Conservation (phyloP, 768 basidiomycete species). For the Hygrophorus pudorinus region DNA sequence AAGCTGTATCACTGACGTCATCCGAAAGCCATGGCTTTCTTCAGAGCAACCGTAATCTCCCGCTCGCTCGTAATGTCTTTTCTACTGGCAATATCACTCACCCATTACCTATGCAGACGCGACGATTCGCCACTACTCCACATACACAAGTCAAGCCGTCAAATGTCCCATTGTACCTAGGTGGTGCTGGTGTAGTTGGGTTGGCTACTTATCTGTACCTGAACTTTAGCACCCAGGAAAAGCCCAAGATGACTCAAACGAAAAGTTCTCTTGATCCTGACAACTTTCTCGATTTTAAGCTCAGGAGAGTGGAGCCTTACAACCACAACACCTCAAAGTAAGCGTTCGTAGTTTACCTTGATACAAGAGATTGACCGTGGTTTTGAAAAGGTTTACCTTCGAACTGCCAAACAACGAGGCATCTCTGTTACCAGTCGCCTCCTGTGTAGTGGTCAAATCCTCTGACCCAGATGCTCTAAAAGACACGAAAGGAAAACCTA, state of each 20-base stretch:
- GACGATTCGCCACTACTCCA: conserved; percentile 27
- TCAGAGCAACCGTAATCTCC: neutral
- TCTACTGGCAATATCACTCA: neutral
- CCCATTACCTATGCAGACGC: conserved; percentile 11
- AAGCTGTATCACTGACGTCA: neutral
- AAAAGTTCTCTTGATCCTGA: conserved; percentile 69
- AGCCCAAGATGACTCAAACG: conserved; percentile 31
- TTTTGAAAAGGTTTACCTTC: conserved; percentile 54
- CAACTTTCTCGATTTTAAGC: conserved; percentile 69
- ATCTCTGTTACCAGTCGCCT: conserved; percentile 70
- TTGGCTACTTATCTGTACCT: conserved; percentile 44
- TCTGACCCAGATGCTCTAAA: conserved; percentile 54
- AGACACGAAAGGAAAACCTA: conserved; percentile 76
- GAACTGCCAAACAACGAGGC: conserved; percentile 71
- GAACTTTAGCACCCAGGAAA: conserved; percentile 18
- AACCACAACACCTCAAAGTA: conserved; percentile 90
- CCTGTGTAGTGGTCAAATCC: conserved; percentile 69
- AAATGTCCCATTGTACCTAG: conserved; percentile 36
- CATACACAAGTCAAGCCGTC: conserved; percentile 38
- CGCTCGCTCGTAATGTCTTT: conserved; percentile 1
- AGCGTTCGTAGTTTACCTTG: conserved; percentile 10
- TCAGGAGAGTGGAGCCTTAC: conserved; percentile 75
- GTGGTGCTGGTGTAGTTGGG: conserved; percentile 37
- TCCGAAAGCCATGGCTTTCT: neutral
- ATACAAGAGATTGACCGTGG: neutral